Base-by-base conservation (phyloP, 2,329 filamentous ascomycete genomes). In the Alternaria tenuissima region DNA sequence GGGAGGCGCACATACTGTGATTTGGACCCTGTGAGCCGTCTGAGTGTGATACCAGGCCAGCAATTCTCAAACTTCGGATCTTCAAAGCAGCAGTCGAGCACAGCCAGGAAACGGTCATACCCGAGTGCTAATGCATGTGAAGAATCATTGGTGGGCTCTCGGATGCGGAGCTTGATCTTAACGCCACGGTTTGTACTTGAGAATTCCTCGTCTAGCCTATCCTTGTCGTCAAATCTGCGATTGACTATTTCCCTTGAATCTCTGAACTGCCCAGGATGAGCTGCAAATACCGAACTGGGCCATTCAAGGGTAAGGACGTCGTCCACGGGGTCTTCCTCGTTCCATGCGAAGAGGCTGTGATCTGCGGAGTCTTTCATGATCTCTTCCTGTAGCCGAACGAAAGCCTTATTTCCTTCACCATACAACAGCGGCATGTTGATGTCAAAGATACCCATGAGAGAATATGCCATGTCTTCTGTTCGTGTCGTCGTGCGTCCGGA, bases 381-480 rank as follows among this genome's bases (percentile, higher is more conserved):
- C 24, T 67, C 63, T 46, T 68, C 61, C 56, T 70, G 66, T 1
- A 74, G 53, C 9, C 69, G 51, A 5, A 30, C n/a, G 38, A 73
- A 74, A 7, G 70, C 67, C 9, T 66, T 65, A 1, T 67, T 14
- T 1, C 73, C 70, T 58, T 75, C 75, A 7, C 75, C 74, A 51
- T 78, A 78, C 2, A 72, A 26, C 11, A 69, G 56, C 6, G 68
- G 57, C 66, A 78, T 74, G 36, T 70, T 64, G 14, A 78, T 57
- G 7, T 42, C 52, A 14, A 54, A 54, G 6, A 54, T 54, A 3
- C 52, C 52, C 20, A 54, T 16, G 1, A 54, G 30, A 8, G 20
- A 54, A 14, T 46, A 54, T 2, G 41, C 41, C 41, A 54, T 18
- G 5, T 54, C 52, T 22, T 54, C 52, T 24, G 20, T 4, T 44